Base-by-base conservation (phyloP, 208 protist genomes). In the Acanthamoeba lenticulata region DNA sequence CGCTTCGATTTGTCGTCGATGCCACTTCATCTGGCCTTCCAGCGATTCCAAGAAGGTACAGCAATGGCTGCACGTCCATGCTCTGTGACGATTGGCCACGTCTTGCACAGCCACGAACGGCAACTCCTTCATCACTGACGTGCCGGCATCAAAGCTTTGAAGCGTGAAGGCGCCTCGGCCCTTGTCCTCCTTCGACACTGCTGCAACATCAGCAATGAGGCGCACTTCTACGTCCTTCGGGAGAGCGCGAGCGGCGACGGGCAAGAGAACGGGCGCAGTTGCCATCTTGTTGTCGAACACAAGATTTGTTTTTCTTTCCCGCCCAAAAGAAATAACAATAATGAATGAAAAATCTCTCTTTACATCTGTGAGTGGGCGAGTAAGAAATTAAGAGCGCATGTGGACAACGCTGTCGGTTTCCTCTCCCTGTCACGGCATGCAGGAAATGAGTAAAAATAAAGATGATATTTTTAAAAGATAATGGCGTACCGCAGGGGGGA, bases 31-130 rank as follows among this genome's bases (percentile, higher is more conserved):
- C 34, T 79, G 69, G 32, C 27, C 69, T 29, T 79, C 69, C 7
- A 79, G 69, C 32, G 69, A 79, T 45, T 79, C 34, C 38, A 79
- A 36, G 69, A 79, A 79, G 69, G 69, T 45, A 36, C 27, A 40
- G 69, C 69, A 79, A 36, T 79, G 32, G 38, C 69, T 45, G 69
- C 69, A 79, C 69, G 69, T 79, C 69, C 69, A 79, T 29, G 69
- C 69, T 11, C 69, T 15, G 69, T 79, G 69, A 29, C 69, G 32
- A n/a, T 79, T 79, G 3, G 69, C 7, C 69, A 79, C 32, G 36
- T 79, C 69, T 29, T 79, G 69, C 0, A 79, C 40, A 2, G 69
- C 32, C 15, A 45, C 69, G 36, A 47, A 79, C 15, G 69, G 69
- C 69, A 79, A 11, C 11, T 79, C 69, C 69, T 29, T 40, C 69